Conservation (phyloP, 768 basidiomycete genomes). For the Boletus reticulatus region DNA sequence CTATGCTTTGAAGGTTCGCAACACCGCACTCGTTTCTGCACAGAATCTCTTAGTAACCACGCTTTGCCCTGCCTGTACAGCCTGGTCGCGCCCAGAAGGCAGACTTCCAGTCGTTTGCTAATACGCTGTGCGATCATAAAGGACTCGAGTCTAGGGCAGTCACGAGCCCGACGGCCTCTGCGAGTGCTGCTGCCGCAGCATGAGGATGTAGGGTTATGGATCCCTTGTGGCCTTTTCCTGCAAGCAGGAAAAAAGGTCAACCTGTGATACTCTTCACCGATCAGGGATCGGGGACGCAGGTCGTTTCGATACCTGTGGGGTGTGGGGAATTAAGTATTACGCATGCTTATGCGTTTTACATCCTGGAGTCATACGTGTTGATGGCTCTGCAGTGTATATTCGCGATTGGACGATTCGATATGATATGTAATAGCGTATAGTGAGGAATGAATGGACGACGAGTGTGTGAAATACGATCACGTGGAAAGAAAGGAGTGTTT, state of each 20-base stretch:
- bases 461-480: slow-evolving; percentile 3
- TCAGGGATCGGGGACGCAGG: slow-evolving; percentile 21
- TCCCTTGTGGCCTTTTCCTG: not conserved
- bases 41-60: not conserved
- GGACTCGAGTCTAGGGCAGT: slow-evolving; percentile 22
- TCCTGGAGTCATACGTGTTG: slow-evolving; percentile 4
- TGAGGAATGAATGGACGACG: slow-evolving; percentile 7
- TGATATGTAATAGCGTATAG: slow-evolving; percentile 18
- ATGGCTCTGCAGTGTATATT: not conserved
- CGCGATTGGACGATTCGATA: slow-evolving; percentile 11
- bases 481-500: slow-evolving; percentile 9
- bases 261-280: slow-evolving; percentile 7
- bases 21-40: not conserved
- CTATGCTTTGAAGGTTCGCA: slow-evolving; percentile 61
- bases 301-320: slow-evolving; percentile 12
- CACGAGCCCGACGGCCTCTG: not conserved
- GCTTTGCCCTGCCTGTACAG: slow-evolving; percentile 12
- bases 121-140: slow-evolving; percentile 40
- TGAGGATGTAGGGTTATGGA: slow-evolving; percentile 11
- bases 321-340: slow-evolving; percentile 16
- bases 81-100: slow-evolving; percentile 44
- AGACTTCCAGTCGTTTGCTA: slow-evolving; percentile 54
- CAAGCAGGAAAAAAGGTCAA: not conserved
- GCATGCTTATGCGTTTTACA: slow-evolving; percentile 3
- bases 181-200: slow-evolving; percentile 6